These are phyloP conservation scores for Podosphaera fusca DNA, from an alignment of 2,329 filamentous ascomycete genomes.

Conservation along the genomic window DNA sequence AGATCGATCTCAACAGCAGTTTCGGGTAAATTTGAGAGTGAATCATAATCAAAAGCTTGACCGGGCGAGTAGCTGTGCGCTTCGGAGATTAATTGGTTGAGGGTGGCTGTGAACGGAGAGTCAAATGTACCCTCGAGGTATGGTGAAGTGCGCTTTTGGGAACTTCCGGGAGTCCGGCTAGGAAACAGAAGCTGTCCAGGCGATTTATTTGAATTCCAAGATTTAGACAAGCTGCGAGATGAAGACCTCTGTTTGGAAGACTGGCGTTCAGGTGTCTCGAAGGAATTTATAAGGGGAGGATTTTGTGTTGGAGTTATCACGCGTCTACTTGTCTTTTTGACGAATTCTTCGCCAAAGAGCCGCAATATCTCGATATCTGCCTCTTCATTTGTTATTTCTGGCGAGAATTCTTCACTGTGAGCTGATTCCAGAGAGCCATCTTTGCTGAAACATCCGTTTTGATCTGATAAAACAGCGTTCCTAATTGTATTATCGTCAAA, in stretches of 20 bases:
- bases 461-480: constrained; percentile 15
- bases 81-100: constrained; percentile 15
- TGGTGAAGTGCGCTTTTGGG: constrained; percentile 9
- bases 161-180: constrained; percentile 10
- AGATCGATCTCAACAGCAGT: constrained; percentile 5
- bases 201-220: constrained; percentile 12
- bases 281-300: constrained; percentile 8
- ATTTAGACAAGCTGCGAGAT: constrained; percentile 14
- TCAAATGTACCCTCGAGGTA: constrained; percentile 13
- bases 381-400: constrained; percentile 7
- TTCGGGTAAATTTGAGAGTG: constrained; percentile 14
- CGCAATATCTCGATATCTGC: constrained; percentile 13
- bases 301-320: constrained; percentile 13
- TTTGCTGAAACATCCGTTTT: constrained; percentile 4
- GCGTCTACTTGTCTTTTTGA: constrained; percentile 4
- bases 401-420: constrained; percentile 14
- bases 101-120: constrained; percentile 16
- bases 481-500: constrained; percentile 23
- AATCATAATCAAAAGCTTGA: constrained; percentile 15
- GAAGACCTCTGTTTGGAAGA: constrained; percentile 15
- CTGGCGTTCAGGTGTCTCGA: constrained; percentile 16
- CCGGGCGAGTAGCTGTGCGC: constrained; percentile 12
- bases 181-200: constrained; percentile 10
- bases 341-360: constrained; percentile 15
- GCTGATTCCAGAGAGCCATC: constrained; percentile 5